Evolutionary conservation across 371 early-diverging fungal genomes (phyloP), one percentile per base, ranked within the genome.

Genomic region (Mortierella sp.): DNA sequence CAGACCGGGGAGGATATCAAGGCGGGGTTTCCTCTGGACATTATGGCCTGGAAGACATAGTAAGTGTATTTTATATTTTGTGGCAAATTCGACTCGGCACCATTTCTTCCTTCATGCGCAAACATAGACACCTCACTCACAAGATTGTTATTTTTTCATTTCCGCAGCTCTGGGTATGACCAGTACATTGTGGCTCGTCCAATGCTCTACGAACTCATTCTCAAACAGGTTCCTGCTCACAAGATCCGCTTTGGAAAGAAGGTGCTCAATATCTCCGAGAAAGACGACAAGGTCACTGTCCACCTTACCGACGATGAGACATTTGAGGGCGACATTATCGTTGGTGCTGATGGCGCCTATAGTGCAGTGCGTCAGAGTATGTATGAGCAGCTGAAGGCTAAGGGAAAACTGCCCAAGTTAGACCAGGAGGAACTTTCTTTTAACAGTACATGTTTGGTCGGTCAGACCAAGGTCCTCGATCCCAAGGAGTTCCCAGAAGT

Each of bases 311-410:
- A 77, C 58, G 58, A 72, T 3, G 54, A 47, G 3, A 38, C 72
- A 5, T 77, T 72, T 11, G 16, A 31, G 9, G 72, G 70, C 21
- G 77, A 77, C 34, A 45, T 77, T 9, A 52, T 77, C n/a, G 72
- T 77, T 10, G 77, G 77, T 0, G 77, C 77, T 3, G 77, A 77
- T 38, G 77, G 77, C 9, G 77, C 77, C 10, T 72, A 77, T 24
- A 71, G 71, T 19, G 58, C 57, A 10, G 77, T 77, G 28, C 77
- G 77, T 2, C 77, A 77, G 28, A 45, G 28, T 0, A n/a, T 77
- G 1, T 77, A 71, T n/a, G 48, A 57, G 47, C 16, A 52, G 3
- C 2, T 77, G 45, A 55, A 70, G 16, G 26, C 42, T 21, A 42
- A 58, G 24, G 72, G 72, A 6, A 14, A 2, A 3, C 38, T 77